Conservation (phyloP, 2,329 filamentous ascomycete species). For the Fusarium sp. region DNA sequence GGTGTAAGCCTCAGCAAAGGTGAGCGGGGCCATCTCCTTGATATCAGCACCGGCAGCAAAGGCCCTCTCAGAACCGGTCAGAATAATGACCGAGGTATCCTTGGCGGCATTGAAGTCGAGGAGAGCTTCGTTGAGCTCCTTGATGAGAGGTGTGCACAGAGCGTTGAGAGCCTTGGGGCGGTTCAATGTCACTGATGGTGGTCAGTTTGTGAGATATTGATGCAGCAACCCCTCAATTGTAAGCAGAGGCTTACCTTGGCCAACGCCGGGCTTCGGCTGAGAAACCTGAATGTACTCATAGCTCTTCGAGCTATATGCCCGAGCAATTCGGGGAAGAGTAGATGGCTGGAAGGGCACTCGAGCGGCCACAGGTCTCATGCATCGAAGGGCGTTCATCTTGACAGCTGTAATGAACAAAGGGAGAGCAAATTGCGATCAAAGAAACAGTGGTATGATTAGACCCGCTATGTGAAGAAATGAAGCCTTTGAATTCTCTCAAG, state of each 20-base stretch:
- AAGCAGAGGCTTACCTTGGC: constrained; percentile 73
- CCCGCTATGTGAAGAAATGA: not conserved
- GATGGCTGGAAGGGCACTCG: constrained; percentile 63
- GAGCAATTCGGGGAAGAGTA: constrained; percentile 66
- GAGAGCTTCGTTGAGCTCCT: constrained; percentile 86
- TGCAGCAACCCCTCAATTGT: not conserved
- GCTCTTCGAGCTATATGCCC: constrained; percentile 63
- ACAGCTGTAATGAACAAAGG: constrained; percentile 20
- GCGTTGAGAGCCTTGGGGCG: constrained; percentile 97
- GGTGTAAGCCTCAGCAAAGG: constrained; percentile 88
- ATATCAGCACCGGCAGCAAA: constrained; percentile 98
- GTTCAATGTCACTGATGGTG: constrained; percentile 82
- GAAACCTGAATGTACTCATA: constrained; percentile 90
- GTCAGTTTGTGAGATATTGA: not conserved
- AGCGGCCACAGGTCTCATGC: constrained; percentile 68
- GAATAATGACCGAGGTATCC: constrained; percentile 79
- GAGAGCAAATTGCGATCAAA: not conserved
- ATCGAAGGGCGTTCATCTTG: constrained; percentile 66
- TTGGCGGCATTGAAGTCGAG: constrained; percentile 76
- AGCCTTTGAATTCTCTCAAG: not conserved
- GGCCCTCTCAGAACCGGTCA: constrained; percentile 90
- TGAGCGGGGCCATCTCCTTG: constrained; percentile 97
- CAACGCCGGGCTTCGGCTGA: constrained; percentile 87
- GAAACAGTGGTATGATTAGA: constrained; percentile 3
- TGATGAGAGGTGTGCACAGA: constrained; percentile 89